A percentile compares a stretch with the other conserved stretches of the same genome.
phyloP scores from a whole-genome alignment of 2,329 filamentous ascomycete genomes.

The Diaporthe caulivora region DNA sequence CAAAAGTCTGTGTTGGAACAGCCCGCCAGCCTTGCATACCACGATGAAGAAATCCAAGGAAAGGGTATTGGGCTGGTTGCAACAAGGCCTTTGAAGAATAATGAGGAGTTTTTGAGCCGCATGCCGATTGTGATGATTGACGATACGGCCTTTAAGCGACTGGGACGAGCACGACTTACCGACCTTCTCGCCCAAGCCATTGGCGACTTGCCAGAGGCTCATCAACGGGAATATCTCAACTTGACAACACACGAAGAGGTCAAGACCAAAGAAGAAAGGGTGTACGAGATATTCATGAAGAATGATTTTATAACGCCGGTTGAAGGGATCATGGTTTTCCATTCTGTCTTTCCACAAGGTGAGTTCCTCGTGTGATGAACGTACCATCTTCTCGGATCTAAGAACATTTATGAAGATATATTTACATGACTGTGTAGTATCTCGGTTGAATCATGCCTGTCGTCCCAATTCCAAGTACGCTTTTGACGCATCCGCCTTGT shows the following conservation, averaged over 20 bases:
- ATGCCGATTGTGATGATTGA: slow-evolving; percentile 51
- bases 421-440: slow-evolving; percentile 43
- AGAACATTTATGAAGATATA: background rate
- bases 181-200: slow-evolving; percentile 45
- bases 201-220: slow-evolving; percentile 42
- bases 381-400: background rate
- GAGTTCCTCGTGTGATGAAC: slow-evolving; percentile 25
- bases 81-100: slow-evolving; percentile 44
- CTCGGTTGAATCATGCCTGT: slow-evolving; percentile 57
- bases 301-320: slow-evolving; percentile 48
- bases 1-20: background rate
- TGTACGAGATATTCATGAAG: slow-evolving; percentile 49
- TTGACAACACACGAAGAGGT: slow-evolving; percentile 45
- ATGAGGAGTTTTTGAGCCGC: slow-evolving; percentile 47
- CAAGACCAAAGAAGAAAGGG: slow-evolving; percentile 40
- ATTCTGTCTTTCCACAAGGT: slow-evolving; percentile 50
- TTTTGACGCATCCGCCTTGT: slow-evolving; percentile 52
- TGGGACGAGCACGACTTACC: slow-evolving; percentile 41
- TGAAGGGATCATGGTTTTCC: slow-evolving; percentile 45
- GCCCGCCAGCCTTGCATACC: slow-evolving; percentile 37
- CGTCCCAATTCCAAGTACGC: slow-evolving; percentile 56
- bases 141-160: slow-evolving; percentile 42
- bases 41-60: slow-evolving; percentile 45
- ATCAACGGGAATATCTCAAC: slow-evolving; percentile 45
- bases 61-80: slow-evolving; percentile 51